Percentiles rank a stretch among this genome's conserved stretches.
phyloP scores from a whole-genome alignment of 2,329 filamentous ascomycete genomes.

The Arthrobotrys conoides region DNA sequence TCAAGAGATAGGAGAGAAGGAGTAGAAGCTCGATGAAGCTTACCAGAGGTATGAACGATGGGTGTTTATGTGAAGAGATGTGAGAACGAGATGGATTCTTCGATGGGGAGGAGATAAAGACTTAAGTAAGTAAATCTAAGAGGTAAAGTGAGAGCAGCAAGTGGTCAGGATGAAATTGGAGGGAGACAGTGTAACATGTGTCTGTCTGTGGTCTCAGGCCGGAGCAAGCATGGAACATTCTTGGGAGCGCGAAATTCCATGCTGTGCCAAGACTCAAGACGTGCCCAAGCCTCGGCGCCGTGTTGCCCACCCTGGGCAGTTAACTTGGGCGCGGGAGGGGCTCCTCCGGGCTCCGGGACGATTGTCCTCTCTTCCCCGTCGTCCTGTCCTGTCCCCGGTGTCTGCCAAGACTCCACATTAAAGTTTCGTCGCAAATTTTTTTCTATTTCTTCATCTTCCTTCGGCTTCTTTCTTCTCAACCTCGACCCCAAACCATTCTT shows the following conservation, averaged over 20 bases:
- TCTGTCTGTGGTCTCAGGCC: constrained; percentile 12
- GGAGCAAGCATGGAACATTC: constrained; percentile 51
- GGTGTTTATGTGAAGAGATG: neutral
- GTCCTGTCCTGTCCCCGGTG: neutral
- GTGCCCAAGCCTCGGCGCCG: constrained; percentile 54
- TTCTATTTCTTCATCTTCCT: constrained; percentile 16
- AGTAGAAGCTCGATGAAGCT: constrained; percentile 5
- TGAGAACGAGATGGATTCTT: constrained; percentile 16
- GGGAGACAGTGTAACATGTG: constrained; percentile 42
- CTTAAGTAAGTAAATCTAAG: neutral
- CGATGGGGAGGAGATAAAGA: constrained; percentile 18
- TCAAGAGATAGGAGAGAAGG: neutral
- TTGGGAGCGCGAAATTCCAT: constrained; percentile 52
- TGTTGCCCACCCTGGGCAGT: constrained; percentile 33
- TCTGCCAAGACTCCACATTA: constrained; percentile 1
- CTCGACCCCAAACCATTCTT: neutral
- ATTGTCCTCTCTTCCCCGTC: neutral
- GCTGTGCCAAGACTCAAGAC: constrained; percentile 47
- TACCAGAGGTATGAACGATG: constrained; percentile 5
- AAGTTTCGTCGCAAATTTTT: constrained; percentile 34
- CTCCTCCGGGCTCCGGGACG: constrained; percentile 21
- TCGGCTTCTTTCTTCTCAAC: neutral
- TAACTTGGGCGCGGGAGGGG: constrained; percentile 8
- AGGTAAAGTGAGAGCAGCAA: neutral
- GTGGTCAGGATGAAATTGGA: constrained; percentile 28